A percentile compares a stretch with the other conserved stretches of the same genome.
Conservation (phyloP, 2,329 filamentous ascomycete species). For the Dactylellina leptospora region DNA sequence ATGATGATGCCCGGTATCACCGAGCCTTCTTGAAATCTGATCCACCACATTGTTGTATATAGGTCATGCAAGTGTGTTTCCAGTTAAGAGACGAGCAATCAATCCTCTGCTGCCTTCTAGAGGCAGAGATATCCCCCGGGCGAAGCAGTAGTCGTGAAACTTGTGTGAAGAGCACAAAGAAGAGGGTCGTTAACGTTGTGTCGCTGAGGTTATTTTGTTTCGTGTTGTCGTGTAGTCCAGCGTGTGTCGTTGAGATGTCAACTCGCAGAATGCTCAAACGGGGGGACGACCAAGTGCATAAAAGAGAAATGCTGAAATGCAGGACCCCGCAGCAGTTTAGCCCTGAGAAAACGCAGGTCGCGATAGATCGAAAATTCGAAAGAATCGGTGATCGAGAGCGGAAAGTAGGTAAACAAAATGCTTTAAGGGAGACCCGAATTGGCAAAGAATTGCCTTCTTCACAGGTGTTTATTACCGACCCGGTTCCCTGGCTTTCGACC, state of each 20-base stretch:
- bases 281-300: too few species aligned
- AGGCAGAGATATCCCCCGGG: slow-evolving; percentile 35
- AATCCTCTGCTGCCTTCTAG: slow-evolving; percentile 27
- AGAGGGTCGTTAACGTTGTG: too few species aligned
- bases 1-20: slow-evolving; percentile 51
- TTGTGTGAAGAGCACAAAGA: too few species aligned
- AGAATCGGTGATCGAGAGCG: slow-evolving; percentile 12
- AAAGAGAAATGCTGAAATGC: background rate
- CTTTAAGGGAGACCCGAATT: slow-evolving; percentile 19
- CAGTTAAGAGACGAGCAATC: slow-evolving; percentile 4
- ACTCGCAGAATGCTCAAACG: too few species aligned
- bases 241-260: too few species aligned
- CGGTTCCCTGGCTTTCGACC: slow-evolving; percentile 46
- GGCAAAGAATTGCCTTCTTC: slow-evolving; percentile 25
- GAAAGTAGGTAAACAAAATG: slow-evolving; percentile 43
- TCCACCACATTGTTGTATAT: slow-evolving; percentile 49
- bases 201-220: too few species aligned
- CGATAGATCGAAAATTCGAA: slow-evolving; percentile 15
- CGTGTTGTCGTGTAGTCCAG: too few species aligned
- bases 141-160: slow-evolving; percentile 8
- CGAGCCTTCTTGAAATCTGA: slow-evolving; percentile 49
- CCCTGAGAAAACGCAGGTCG: too few species aligned
- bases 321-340: slow-evolving; percentile 30
- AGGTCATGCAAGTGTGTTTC: slow-evolving; percentile 9
- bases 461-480: slow-evolving; percentile 23